Percentiles rank a stretch among this genome's conserved stretches.
phyloP scores from a whole-genome alignment of 2,329 filamentous ascomycete species.

The Gaeumannomyces tritici region DNA sequence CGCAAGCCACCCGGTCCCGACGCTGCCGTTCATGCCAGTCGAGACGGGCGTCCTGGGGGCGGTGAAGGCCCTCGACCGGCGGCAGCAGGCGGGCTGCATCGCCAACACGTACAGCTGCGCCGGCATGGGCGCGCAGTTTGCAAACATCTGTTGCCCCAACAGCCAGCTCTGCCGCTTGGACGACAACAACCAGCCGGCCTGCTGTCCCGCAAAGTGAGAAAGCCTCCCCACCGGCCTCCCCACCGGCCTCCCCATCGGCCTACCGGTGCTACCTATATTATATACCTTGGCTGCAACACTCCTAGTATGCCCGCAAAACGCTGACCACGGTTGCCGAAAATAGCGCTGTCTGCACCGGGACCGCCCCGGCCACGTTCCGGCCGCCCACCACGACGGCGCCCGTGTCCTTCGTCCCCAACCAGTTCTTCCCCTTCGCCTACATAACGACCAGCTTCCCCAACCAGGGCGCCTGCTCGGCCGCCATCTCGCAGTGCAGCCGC shows the following conservation, averaged over 20 bases:
- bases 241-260: neutral
- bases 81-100: conserved; percentile 23
- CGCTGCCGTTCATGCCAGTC: conserved; percentile 18
- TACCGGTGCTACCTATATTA: too few relatives aligned
- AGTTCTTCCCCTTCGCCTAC: conserved; percentile 51
- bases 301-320: too few relatives aligned
- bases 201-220: conserved; percentile 42
- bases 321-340: neutral
- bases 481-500: conserved; percentile 37
- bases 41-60: conserved; percentile 15
- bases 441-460: conserved; percentile 41
- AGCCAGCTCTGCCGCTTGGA: conserved; percentile 42
- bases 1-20: conserved; percentile 9
- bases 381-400: conserved; percentile 25
- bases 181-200: conserved; percentile 37
- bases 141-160: conserved; percentile 39
- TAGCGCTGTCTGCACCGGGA: conserved; percentile 47
- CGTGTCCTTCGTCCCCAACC: conserved; percentile 44
- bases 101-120: conserved; percentile 41
- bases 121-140: conserved; percentile 34
- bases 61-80: conserved; percentile 1
- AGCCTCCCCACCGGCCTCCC: neutral
- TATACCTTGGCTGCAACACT: too few relatives aligned
- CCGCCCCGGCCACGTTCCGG: conserved; percentile 29
- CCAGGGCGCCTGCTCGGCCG: conserved; percentile 39